Base-by-base conservation (phyloP, 2,329 filamentous ascomycete genomes). In the Ilyonectria sp. region DNA sequence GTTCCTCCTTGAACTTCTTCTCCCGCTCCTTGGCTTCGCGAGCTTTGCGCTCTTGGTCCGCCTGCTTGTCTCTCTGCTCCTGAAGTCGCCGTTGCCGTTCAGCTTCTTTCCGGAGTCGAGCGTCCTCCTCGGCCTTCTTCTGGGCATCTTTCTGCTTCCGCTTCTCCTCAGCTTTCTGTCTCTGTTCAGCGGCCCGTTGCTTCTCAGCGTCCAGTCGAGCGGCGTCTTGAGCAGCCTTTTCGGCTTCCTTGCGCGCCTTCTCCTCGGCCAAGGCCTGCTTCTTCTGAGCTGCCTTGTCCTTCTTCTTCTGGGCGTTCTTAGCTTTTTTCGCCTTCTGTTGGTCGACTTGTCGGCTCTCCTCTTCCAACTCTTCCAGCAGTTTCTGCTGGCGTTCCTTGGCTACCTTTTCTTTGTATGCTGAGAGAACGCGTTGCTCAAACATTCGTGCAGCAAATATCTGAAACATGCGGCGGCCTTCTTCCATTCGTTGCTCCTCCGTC, bases 401-500 rank as follows among this genome's bases (percentile, higher is more conserved):
- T 3, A 99, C 95, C 80, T 98, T 98, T 83, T 98, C 95, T 80
- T 94, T 93, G 82, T 99, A 99, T n/a, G 96, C 96, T 47, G 93
- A 95, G 66, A 99, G 87, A 23, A 99, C 96, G 70, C 96, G 89
- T 81, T 99, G 96, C 83, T 99, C 96, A 81, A 99, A 99, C 96
- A 99, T 99, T 70, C 96, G 91, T 65, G 96, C 96, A 68, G 96
- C 96, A 81, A 99, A 99, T 80, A 99, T 98, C 81, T 99, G 96
- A 79, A 99, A 99, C 96, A 99, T 99, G 74, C 95, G 89, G 63
- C 96, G 91, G 68, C 96, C 96, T 85, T 99, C 96, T 80, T 98
- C 95, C 96, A 99, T 98, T 69, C 96, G 93, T 85, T 98, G 95
- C 83, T 97, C 94, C 85, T 98, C 95, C 58, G 94, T 98, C 94